Evolutionary conservation across 345 rosid species (phyloP), one percentile per base, ranked within the genome.

Genomic region (Lepidium sativum): DNA sequence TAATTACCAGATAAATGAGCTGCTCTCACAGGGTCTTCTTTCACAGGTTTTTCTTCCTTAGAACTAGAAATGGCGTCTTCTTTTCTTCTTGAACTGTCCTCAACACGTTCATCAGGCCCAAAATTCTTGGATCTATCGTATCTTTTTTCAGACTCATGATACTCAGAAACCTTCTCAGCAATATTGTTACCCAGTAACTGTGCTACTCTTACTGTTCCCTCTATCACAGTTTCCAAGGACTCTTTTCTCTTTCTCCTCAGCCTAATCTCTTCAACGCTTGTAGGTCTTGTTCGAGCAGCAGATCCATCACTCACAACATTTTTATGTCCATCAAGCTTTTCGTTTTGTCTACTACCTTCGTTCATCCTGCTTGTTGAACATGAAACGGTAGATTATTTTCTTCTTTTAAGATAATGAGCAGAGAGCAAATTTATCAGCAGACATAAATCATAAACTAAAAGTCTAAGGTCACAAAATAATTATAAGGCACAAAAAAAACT

Each of bases 241-340:
- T 65, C 81, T 78, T 72, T 86, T 71, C 44, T 75, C 72, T 79
- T 81, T 78, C 97, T 87, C 60, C 73, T 84, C 13, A 57, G 61
- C 90, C 86, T 82, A 69, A 94, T 87, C 78, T 86, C 97, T 54
- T 86, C 92, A 55, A 77, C 79, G 63, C 87, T 81, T 71, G 79
- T 77, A 44, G 97, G 96, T 75, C 99, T 86, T 29, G 95, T 88
- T 29, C 97, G 84, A 57, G 99, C 99, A 72, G 96, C 83, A 63
- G 90, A 81, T 62, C 86, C 88, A 54, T 79, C 85, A 61, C 73
- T 38, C 39, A 61, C 49, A 23, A 55, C 32, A 44, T 43, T 70
- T 43, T 73, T 64, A 65, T 69, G 64, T 58, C 55, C 78, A 66
- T 37, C 78, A 68, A 69, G 42, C 34, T 72, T 86, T 31, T 71